Conservation (phyloP, 306 rosid genomes). For the Quillaja saponaria region DNA sequence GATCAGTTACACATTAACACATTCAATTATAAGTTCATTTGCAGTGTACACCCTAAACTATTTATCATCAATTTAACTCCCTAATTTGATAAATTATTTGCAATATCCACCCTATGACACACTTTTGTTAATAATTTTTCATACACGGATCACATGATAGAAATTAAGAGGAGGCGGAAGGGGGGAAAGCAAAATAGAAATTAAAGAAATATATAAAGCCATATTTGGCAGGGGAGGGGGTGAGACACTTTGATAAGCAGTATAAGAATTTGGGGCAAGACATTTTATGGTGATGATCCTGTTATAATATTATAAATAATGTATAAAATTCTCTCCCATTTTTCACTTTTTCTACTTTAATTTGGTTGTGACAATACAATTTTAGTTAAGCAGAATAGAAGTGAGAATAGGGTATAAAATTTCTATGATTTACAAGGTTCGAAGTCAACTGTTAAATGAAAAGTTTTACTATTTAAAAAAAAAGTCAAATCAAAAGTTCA, state of each 20-base stretch:
- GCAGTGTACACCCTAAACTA: neutral
- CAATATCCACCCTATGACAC: too few species aligned
- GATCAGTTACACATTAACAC: neutral
- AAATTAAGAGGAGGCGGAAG: too few species aligned
- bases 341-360: too few species aligned
- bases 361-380: neutral
- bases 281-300: too few species aligned
- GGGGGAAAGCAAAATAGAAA: neutral
- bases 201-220: too few species aligned
- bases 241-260: too few species aligned
- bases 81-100: constrained; percentile 1
- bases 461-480: neutral
- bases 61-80: neutral
- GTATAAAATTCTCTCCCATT: constrained; percentile 15
- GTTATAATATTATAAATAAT: neutral
- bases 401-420: too few species aligned
- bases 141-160: neutral
- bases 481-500: neutral
- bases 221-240: too few species aligned
- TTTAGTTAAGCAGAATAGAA: neutral
- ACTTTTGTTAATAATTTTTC: neutral
- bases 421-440: too few species aligned
- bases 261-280: too few species aligned
- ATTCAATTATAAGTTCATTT: neutral
- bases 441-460: neutral